Evolutionary conservation across 441 rosid genomes (phyloP).

Genomic region (Aquilaria agallochum): DNA sequence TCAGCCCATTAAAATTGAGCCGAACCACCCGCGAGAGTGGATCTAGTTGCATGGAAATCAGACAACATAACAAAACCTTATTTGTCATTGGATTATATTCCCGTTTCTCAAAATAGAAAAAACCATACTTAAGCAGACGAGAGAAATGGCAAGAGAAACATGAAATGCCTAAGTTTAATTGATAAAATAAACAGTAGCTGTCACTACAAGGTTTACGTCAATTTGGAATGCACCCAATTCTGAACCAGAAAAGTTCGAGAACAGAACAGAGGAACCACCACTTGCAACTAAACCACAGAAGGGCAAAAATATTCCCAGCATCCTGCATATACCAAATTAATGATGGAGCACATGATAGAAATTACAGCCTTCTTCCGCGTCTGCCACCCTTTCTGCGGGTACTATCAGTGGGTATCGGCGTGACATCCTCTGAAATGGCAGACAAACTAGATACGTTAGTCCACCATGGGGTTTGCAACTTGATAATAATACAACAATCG

Average conservation of each 20-base stretch:
- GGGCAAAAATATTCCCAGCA: conserved; percentile 4
- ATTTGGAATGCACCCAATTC: neutral
- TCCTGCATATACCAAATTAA: conserved; percentile 1
- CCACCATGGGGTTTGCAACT: neutral
- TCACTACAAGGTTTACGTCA: too few relatives aligned
- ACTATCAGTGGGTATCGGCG: conserved; percentile 64
- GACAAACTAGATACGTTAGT: neutral
- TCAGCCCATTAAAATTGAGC: too few relatives aligned
- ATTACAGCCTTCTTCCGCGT: conserved; percentile 59
- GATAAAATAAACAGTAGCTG: neutral
- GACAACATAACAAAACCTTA: too few relatives aligned
- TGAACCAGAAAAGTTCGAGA: conserved; percentile 9
- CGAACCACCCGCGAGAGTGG: too few relatives aligned
- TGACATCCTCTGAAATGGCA: conserved; percentile 50
- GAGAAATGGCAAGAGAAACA: neutral
- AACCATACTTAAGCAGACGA: neutral
- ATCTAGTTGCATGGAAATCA: too few relatives aligned
- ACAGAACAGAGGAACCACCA: neutral
- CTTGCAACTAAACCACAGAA: neutral
- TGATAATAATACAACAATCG: too few relatives aligned
- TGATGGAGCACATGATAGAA: neutral
- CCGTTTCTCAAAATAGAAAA: too few relatives aligned
- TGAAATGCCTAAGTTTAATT: neutral
- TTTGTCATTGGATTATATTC: too few relatives aligned
- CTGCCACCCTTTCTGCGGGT: conserved; percentile 67